These are phyloP conservation scores for Eucalyptus coolabah DNA, from an alignment of 345 rosid genomes.

Conservation along the genomic window DNA sequence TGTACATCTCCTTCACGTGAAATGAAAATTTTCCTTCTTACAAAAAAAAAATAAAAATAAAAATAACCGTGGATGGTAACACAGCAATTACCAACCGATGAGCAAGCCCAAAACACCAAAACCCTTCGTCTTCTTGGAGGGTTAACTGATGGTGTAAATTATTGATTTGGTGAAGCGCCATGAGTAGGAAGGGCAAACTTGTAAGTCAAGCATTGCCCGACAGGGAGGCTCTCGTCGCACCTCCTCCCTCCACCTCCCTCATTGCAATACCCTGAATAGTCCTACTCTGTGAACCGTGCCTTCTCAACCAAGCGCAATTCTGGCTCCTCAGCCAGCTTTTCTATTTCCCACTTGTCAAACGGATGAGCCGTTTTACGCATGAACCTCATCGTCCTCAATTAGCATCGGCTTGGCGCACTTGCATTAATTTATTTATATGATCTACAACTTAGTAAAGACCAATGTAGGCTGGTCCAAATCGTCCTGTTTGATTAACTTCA, in stretches of 20 bases:
- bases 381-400: constrained; percentile 32
- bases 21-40: no score
- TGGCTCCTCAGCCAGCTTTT: constrained; percentile 8
- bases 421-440: not conserved
- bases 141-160: not conserved
- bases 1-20: no score
- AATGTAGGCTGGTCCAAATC: not conserved
- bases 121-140: not conserved
- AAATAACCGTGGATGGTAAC: not conserved
- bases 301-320: not conserved
- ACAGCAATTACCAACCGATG: not conserved
- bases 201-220: not conserved
- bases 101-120: not conserved
- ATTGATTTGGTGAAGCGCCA: not conserved
- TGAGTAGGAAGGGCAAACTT: not conserved
- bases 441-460: not conserved
- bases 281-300: not conserved
- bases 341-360: constrained; percentile 27
- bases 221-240: not conserved
- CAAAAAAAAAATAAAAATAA: no score
- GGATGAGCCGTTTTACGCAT: constrained; percentile 32
- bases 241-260: not conserved
- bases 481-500: not conserved
- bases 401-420: constrained; percentile 25
- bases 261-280: constrained; percentile 33